Evolutionary conservation across 345 rosid genomes (phyloP).

Genomic region (Cardamine occulta): DNA sequence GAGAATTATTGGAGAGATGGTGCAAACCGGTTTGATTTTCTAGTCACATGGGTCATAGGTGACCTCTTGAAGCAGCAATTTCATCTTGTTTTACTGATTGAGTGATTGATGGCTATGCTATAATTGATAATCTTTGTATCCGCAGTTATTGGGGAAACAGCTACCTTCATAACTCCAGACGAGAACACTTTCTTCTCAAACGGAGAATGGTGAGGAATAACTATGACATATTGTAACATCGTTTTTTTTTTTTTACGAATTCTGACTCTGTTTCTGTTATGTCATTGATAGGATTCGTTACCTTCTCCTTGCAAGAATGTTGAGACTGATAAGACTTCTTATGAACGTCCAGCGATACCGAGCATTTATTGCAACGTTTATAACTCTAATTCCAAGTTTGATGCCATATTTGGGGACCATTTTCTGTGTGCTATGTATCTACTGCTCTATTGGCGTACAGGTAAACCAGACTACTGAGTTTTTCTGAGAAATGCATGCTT

Average conservation of each 20-base stretch:
- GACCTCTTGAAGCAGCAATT: slow-evolving; percentile 24
- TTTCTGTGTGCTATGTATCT: slow-evolving; percentile 83
- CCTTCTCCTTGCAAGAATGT: slow-evolving; percentile 93
- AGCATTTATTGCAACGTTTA: slow-evolving; percentile 91
- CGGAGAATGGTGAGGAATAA: slow-evolving; percentile 86
- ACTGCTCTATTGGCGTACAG: slow-evolving; percentile 95
- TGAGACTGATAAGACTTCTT: slow-evolving; percentile 84
- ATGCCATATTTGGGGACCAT: slow-evolving; percentile 94
- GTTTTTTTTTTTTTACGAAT: neutral
- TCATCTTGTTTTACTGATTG: slow-evolving; percentile 7
- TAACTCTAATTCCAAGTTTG: slow-evolving; percentile 89
- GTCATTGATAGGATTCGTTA: slow-evolving; percentile 84
- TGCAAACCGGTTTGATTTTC: slow-evolving; percentile 91
- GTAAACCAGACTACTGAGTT: slow-evolving; percentile 46
- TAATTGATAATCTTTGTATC: slow-evolving; percentile 34
- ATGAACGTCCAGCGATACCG: slow-evolving; percentile 76
- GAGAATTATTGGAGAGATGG: slow-evolving; percentile 96
- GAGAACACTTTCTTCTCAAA: slow-evolving; percentile 72
- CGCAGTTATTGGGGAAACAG: slow-evolving; percentile 95
- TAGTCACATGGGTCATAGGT: slow-evolving; percentile 92
- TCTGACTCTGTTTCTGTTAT: slow-evolving; percentile 9
- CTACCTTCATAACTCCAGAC: slow-evolving; percentile 73
- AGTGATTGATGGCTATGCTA: slow-evolving; percentile 26
- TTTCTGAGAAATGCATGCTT: neutral
- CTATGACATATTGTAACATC: neutral